Conservation (phyloP, 1,139 yeast species). For the Entelexis sorbosivorans region DNA sequence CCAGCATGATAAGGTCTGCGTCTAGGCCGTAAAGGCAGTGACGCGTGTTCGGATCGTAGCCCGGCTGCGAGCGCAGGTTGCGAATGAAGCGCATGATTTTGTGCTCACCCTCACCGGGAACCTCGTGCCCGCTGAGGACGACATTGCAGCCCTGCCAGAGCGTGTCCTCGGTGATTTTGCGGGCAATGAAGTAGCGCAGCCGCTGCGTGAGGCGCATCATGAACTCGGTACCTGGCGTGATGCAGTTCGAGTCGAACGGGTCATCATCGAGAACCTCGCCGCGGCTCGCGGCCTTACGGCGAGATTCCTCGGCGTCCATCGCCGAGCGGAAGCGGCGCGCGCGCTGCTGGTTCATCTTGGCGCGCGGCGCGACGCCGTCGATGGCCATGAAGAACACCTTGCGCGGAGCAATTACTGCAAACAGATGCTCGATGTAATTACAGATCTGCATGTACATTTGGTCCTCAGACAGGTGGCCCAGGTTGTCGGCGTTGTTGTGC, state of each 20-base stretch:
- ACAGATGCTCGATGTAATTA: constrained; percentile 87
- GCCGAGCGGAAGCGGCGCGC: constrained; percentile 94
- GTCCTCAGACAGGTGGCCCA: constrained; percentile 56
- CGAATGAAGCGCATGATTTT: constrained; percentile 92
- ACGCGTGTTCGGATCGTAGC: constrained; percentile 75
- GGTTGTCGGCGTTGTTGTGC: constrained; percentile 40
- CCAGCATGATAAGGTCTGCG: constrained; percentile 94
- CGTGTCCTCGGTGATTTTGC: constrained; percentile 74
- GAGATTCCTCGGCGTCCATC: constrained; percentile 68
- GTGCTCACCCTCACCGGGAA: constrained; percentile 99
- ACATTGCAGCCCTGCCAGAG: constrained; percentile 83
- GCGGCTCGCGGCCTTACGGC: constrained; percentile 50
- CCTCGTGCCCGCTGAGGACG: constrained; percentile 87
- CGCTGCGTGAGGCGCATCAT: constrained; percentile 83
- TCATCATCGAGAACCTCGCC: constrained; percentile 48
- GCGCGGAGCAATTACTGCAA: constrained; percentile 75
- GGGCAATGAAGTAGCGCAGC: constrained; percentile 79
- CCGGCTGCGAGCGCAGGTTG: constrained; percentile 71
- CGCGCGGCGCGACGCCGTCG: constrained; percentile 98
- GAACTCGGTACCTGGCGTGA: constrained; percentile 97
- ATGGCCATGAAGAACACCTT: constrained; percentile 92
- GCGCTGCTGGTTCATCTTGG: constrained; percentile 97
- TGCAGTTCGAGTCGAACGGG: constrained; percentile 80
- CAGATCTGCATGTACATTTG: constrained; percentile 89
- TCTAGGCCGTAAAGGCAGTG: constrained; percentile 96